These are phyloP conservation scores for Teunomyces panamensis DNA, from an alignment of 805 yeast species.

Conservation along the genomic window DNA sequence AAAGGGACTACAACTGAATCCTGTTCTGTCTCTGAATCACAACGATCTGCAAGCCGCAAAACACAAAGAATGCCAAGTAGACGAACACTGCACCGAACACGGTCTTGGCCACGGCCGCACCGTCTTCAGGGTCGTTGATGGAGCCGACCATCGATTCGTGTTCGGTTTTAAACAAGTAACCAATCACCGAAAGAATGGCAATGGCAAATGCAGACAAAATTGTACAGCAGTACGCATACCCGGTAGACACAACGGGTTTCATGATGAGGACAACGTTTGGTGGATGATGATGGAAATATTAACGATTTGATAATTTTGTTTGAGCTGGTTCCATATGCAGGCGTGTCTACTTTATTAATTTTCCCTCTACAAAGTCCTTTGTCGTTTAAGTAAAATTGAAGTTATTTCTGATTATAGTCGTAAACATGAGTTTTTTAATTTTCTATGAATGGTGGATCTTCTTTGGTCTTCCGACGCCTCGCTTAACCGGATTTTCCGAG, in stretches of 20 bases:
- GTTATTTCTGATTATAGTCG: background rate
- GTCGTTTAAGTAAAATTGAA: background rate
- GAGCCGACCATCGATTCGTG: conserved; percentile 95
- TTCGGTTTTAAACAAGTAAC: conserved; percentile 70
- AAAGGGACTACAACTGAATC: conserved; percentile 41
- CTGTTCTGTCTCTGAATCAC: conserved; percentile 62
- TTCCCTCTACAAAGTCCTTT: background rate
- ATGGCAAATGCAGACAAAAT: conserved; percentile 89
- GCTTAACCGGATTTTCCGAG: conserved; percentile 5
- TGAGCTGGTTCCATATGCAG: background rate
- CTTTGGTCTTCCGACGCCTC: background rate
- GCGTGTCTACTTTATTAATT: background rate
- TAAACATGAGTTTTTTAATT: background rate
- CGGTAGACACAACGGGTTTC: conserved; percentile 53
- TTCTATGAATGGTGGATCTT: background rate
- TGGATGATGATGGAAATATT: background rate
- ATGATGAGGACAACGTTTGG: conserved; percentile 13
- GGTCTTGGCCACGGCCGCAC: conserved; percentile 89
- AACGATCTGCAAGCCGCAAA: conserved; percentile 85
- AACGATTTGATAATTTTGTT: background rate
- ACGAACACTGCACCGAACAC: conserved; percentile 86
- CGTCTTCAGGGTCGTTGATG: conserved; percentile 85
- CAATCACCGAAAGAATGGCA: conserved; percentile 81
- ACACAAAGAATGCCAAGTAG: conserved; percentile 73
- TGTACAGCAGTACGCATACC: conserved; percentile 94